A percentile compares a stretch with the other conserved stretches of the same genome.
Conservation (phyloP, 202 grass and related monocot species). For the Schoenoplectus tabernaemontani region DNA sequence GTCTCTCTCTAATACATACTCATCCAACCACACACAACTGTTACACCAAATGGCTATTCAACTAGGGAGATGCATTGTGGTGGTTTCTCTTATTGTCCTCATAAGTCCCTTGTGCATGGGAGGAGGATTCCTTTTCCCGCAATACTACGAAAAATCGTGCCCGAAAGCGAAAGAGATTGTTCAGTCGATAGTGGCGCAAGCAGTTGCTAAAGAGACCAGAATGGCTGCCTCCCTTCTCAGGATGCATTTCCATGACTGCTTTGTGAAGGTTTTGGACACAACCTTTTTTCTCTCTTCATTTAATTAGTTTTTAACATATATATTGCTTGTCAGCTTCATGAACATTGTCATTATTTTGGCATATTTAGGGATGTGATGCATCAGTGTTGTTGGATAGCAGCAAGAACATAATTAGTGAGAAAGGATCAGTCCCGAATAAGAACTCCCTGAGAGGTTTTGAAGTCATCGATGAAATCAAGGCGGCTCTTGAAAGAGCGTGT, state of each 20-base stretch:
- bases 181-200: constrained; percentile 49
- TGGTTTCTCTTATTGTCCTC: constrained; percentile 36
- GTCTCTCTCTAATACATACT: not conserved
- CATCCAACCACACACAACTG: not conserved
- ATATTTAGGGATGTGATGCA: constrained; percentile 62
- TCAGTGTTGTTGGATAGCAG: constrained; percentile 70
- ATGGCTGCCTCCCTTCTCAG: constrained; percentile 86
- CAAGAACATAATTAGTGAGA: constrained; percentile 62
- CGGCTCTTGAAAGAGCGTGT: constrained; percentile 44
- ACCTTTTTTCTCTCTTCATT: not conserved
- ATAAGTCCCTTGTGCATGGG: constrained; percentile 28
- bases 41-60: constrained; percentile 37
- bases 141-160: constrained; percentile 71
- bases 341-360: not conserved
- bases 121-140: constrained; percentile 53
- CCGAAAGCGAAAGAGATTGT: constrained; percentile 68
- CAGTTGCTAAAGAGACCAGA: constrained; percentile 63
- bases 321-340: not conserved
- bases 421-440: constrained; percentile 63
- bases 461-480: constrained; percentile 72
- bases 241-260: constrained; percentile 83
- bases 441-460: constrained; percentile 74
- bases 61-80: constrained; percentile 30
- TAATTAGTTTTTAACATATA: not conserved
- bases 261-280: constrained; percentile 26